Percentiles rank a stretch among this genome's conserved stretches.
phyloP scores from a whole-genome alignment of 2,329 filamentous ascomycete genomes.

The Conoideocrella luteorostrata region DNA sequence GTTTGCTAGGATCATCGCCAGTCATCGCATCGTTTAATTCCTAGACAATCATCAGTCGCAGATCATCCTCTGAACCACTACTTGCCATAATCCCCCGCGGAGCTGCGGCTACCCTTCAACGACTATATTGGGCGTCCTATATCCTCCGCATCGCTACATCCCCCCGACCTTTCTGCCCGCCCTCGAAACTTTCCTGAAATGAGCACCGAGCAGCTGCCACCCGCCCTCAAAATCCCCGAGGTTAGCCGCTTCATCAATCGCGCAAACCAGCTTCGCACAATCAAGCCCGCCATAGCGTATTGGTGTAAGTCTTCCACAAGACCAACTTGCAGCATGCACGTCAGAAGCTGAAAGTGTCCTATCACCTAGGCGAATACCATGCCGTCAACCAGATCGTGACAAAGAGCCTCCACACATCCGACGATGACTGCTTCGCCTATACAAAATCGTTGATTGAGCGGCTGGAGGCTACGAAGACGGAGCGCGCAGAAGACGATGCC shows the following conservation, averaged over 20 bases:
- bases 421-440: conserved; percentile 73
- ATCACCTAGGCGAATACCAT: conserved; percentile 70
- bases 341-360: neutral
- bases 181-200: conserved; percentile 15
- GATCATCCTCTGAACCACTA: too few species aligned
- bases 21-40: too few species aligned
- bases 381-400: conserved; percentile 87
- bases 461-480: conserved; percentile 57
- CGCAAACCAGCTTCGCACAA: conserved; percentile 74
- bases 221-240: conserved; percentile 66
- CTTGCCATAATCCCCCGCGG: too few species aligned
- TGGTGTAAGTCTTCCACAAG: conserved; percentile 64
- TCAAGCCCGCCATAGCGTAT: conserved; percentile 85
- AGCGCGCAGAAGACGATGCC: conserved; percentile 72
- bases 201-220: conserved; percentile 56
- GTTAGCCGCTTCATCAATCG: conserved; percentile 78
- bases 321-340: neutral
- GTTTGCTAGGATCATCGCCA: too few species aligned
- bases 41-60: too few species aligned
- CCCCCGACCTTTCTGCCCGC: too few species aligned
- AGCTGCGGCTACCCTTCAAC: too few species aligned
- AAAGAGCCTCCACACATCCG: conserved; percentile 69
- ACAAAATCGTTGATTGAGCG: conserved; percentile 85
- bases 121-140: too few species aligned
- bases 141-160: too few species aligned